These are phyloP conservation scores for Flaveria linearis DNA, from an alignment of 129 eudicot genomes.

Conservation along the genomic window DNA sequence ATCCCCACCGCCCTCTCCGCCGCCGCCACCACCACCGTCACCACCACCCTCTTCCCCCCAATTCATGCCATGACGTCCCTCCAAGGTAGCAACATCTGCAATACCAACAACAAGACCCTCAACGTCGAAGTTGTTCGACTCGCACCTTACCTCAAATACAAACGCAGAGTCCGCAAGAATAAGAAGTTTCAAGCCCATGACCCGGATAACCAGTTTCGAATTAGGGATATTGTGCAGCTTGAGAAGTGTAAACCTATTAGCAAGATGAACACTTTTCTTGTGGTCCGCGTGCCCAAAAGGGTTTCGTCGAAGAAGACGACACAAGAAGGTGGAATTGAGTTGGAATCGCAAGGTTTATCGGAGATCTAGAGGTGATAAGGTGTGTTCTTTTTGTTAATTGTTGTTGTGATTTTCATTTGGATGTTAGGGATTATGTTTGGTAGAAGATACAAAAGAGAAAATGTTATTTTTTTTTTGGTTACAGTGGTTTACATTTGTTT, in stretches of 20 bases:
- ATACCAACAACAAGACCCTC: constrained; percentile 82
- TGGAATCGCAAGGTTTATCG: constrained; percentile 46
- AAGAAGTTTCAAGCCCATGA: constrained; percentile 96
- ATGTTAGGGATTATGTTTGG: not conserved
- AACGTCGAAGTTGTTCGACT: no score
- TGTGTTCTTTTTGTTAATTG: not conserved
- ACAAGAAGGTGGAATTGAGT: constrained; percentile 55
- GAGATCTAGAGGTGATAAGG: constrained; percentile 20
- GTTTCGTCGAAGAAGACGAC: constrained; percentile 20
- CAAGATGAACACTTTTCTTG: constrained; percentile 70
- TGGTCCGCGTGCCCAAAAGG: constrained; percentile 54
- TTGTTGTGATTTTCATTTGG: not conserved
- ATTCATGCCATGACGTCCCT: constrained; percentile 68
- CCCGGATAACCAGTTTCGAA: constrained; percentile 65
- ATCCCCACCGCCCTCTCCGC: constrained; percentile 45
- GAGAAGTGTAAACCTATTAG: no score
- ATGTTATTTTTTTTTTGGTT: no score
- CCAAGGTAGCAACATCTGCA: constrained; percentile 76
- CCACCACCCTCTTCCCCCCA: constrained; percentile 38
- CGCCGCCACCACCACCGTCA: constrained; percentile 15
- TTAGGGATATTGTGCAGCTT: constrained; percentile 80
- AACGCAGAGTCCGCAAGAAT: constrained; percentile 76
- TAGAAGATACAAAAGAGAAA: no score
- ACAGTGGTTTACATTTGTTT: no score
- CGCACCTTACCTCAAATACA: constrained; percentile 92